A percentile compares a stretch with the other conserved stretches of the same genome.
phyloP scores from a whole-genome alignment of 2,329 filamentous ascomycete species.

The Ophiocordyceps robertsii region DNA sequence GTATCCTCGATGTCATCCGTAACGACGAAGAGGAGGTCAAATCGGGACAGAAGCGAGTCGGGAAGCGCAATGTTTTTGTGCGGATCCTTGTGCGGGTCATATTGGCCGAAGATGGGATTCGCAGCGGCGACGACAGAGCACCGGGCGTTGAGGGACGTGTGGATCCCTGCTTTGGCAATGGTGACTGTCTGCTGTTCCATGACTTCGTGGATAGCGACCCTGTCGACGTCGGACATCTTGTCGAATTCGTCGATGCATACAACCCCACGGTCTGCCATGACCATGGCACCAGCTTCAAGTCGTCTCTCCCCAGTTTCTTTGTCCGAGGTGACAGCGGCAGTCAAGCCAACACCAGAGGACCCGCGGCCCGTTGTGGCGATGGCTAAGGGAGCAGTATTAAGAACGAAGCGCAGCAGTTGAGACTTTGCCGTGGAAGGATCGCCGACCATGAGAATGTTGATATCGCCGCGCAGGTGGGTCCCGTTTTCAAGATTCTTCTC shows the following conservation, averaged over 20 bases:
- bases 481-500: slow-evolving; percentile 99
- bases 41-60: slow-evolving; percentile 93
- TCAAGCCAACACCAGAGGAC: slow-evolving; percentile 94
- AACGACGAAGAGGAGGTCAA: slow-evolving; percentile 93
- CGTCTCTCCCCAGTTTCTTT: slow-evolving; percentile 95
- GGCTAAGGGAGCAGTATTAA: slow-evolving; percentile 90
- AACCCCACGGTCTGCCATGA: slow-evolving; percentile 89
- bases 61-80: slow-evolving; percentile 97
- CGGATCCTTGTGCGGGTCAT: slow-evolving; percentile 95
- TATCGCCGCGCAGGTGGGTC: slow-evolving; percentile 93
- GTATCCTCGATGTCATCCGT: slow-evolving; percentile 97
- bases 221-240: slow-evolving; percentile 98
- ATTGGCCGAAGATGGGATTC: slow-evolving; percentile 96
- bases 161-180: slow-evolving; percentile 96
- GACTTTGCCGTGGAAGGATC: slow-evolving; percentile 98
- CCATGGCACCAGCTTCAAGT: slow-evolving; percentile 96
- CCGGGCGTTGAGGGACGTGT: slow-evolving; percentile 90
- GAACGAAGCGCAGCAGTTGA: slow-evolving; percentile 89
- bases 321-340: slow-evolving; percentile 88
- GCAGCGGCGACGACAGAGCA: slow-evolving; percentile 95
- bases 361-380: slow-evolving; percentile 96
- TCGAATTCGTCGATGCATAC: slow-evolving; percentile 99
- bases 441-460: slow-evolving; percentile 98
- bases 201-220: slow-evolving; percentile 98
- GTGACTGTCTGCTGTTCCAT: slow-evolving; percentile 99